phyloP scores from a whole-genome alignment of 768 basidiomycete species.

The Podaxis rugospora region DNA sequence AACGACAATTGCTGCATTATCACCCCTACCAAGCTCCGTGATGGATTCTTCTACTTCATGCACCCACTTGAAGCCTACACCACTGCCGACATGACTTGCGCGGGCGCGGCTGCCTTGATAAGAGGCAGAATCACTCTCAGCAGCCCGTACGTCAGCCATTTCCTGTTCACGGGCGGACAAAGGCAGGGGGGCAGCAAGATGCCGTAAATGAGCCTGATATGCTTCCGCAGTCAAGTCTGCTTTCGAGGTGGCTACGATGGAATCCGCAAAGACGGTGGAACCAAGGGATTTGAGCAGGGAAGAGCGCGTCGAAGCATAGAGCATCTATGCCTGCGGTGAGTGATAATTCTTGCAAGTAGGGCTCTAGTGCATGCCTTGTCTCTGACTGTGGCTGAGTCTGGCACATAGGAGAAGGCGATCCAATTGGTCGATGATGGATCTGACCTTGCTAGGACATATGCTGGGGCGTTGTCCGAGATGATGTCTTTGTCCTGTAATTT shows the following conservation, averaged over 20 bases:
- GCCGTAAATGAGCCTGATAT: constrained; percentile 69
- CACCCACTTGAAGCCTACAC: constrained; percentile 66
- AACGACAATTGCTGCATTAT: constrained; percentile 53
- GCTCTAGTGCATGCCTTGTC: constrained; percentile 55
- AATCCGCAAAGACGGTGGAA: constrained; percentile 64
- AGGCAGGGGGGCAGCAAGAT: constrained; percentile 74
- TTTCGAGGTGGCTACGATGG: constrained; percentile 76
- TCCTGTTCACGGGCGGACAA: constrained; percentile 81
- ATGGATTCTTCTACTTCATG: constrained; percentile 63
- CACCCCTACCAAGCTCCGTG: constrained; percentile 44
- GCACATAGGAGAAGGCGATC: constrained; percentile 77
- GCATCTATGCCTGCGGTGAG: constrained; percentile 52
- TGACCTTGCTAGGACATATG: constrained; percentile 70
- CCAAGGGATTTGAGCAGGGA: constrained; percentile 72
- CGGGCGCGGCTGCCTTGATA: constrained; percentile 59
- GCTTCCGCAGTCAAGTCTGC: constrained; percentile 61
- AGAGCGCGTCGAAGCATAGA: constrained; percentile 78
- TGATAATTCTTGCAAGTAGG: not conserved
- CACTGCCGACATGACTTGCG: constrained; percentile 51
- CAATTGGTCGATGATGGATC: constrained; percentile 62
- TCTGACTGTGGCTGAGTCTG: constrained; percentile 74
- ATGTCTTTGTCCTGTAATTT: constrained; percentile 46
- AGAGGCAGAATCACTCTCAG: constrained; percentile 49
- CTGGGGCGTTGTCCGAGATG: constrained; percentile 57
- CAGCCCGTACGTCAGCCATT: constrained; percentile 68